Evolutionary conservation across 495 filamentous ascomycete species (phyloP), one percentile per base, ranked within the genome.

Genomic region (Podospora pseudopauciseta): DNA sequence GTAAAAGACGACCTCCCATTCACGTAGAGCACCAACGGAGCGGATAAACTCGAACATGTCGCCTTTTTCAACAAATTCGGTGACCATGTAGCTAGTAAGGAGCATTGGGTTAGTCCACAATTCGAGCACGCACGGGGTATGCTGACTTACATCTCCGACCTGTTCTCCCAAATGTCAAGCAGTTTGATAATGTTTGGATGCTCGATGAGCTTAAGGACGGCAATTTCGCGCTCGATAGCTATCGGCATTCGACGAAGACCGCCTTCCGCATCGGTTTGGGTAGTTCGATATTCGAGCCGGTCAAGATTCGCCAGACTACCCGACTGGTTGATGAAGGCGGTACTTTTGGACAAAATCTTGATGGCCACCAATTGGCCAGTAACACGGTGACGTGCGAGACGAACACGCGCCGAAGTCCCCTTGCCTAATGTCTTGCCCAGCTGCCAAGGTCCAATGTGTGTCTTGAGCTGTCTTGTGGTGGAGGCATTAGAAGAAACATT

Each of bases 151-250:
- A 99, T 86, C 76, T 98, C 92, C 59, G 90, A 88, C 18, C 90
- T 84, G 72, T 97, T 97, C 81, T 98, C 96, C 94, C 94, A 99
- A 18, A 98, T 91, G 79, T 98, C 96, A 73, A 91, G 91, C 9
- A 99, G 79, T 66, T 89, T 90, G 73, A 97, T 92, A 63, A 99
- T 91, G 76, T 98, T 92, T 0, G 88, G 91, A 80, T 99, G 95
- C 69, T 94, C 88, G 64, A 98, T 92, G 54, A 98, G 84, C 77
- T 96, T 98, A 88, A 98, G 94, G 67, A 99, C 94, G 11, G 92
- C 91, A 54, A 96, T 91, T 74, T 99, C 95, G 49, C 95, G 85
- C 74, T 98, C 95, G 60, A 98, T 91, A 1, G 89, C 90, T 70
- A 91, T 86, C 1, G 94, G 94, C 80, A 97, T 94, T 34, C 86